Evolutionary conservation across 768 basidiomycete species (phyloP), one percentile per base, ranked within the genome.

Genomic region (Termitomyces sp.): DNA sequence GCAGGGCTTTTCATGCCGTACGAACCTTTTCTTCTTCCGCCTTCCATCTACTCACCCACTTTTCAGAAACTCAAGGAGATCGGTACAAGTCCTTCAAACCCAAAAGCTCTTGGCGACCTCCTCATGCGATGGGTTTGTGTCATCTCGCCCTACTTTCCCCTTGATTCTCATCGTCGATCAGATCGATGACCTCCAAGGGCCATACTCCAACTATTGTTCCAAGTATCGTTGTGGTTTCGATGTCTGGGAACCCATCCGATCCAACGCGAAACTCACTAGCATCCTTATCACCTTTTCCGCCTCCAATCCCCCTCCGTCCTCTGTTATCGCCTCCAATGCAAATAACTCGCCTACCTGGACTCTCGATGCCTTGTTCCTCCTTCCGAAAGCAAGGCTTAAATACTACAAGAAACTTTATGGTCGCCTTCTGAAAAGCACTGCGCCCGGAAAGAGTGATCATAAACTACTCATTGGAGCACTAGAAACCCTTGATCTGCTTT

Each of bases 321-420:
- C 75, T 60, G 63, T 72, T 11, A 65, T 69, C 16, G 68, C 69
- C 44, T 70, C 78, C 12, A 69, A 75, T 32, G 34, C 59, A 5
- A 53, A 69, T 4, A 73, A 78, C 56, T 66, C 74, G 14, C 71
- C 78, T 6, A 68, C 72, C 5, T 97, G 95, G 92, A 90, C 92
- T 0, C 75, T 98, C 14, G 96, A 98, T 67, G 74, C 83, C 8
- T 77, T 98, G 21, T 99, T 99, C 75, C 73, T 89, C 12, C 80
- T 98, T 9, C 97, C 97, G 0, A 89, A 86, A 66, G 77, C 77
- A 14, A 84, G 97, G 42, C 74, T 99, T 56, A 86, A 85, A 64
- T 98, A 99, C 71, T 98, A 98, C 76, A 86, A 85, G 66, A 95
- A 90, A 68, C 78, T 98, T 0, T 98, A 98, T 68, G 80, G 82